Percentiles rank a stretch among this genome's conserved stretches.
These are phyloP conservation scores for Oenanthe javanica DNA, from an alignment of 140 eudicot genomes.

Conservation along the genomic window DNA sequence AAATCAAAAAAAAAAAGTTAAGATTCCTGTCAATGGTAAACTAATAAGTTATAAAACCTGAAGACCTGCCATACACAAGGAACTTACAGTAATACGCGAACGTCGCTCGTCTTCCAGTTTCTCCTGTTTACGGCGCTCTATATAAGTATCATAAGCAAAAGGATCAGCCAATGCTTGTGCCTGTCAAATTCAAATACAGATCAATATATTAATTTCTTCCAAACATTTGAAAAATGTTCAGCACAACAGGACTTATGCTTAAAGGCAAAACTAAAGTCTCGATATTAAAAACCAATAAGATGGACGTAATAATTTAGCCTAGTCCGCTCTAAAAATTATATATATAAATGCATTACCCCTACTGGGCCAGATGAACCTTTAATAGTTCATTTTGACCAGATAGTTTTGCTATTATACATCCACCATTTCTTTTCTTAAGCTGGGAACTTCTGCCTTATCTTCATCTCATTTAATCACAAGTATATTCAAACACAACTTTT, in stretches of 20 bases:
- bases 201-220: neutral
- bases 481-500: neutral
- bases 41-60: neutral
- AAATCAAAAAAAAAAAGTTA: no score
- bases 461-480: neutral
- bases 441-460: neutral
- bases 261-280: neutral
- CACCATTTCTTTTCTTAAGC: neutral
- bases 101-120: slow-evolving; percentile 49
- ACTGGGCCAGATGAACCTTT: neutral
- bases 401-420: neutral
- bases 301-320: neutral
- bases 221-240: neutral
- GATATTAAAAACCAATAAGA: neutral
- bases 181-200: slow-evolving; percentile 29
- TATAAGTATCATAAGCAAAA: slow-evolving; percentile 65
- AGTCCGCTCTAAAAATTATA: neutral
- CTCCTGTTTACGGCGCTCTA: slow-evolving; percentile 65
- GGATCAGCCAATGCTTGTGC: slow-evolving; percentile 79
- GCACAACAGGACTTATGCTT: neutral
- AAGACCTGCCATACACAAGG: neutral
- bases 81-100: slow-evolving; percentile 78
- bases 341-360: neutral
- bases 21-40: neutral
- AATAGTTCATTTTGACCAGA: neutral